phyloP scores from a whole-genome alignment of 75 land plant species.

The Pseudotsuga menziesii region DNA sequence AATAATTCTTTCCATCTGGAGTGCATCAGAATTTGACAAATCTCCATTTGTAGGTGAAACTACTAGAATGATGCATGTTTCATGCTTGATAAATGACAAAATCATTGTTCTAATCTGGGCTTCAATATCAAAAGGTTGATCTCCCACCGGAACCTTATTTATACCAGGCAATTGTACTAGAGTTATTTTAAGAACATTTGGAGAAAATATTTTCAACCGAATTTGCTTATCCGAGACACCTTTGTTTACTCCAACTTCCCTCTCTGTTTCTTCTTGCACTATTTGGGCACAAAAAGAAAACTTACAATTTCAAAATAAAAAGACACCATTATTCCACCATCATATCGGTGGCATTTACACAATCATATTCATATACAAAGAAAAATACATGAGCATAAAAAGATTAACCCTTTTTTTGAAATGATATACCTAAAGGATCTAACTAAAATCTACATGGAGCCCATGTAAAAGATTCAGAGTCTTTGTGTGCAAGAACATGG shows the following conservation, averaged over 20 bases:
- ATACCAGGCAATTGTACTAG: conserved; percentile 92
- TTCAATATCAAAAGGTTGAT: conserved; percentile 90
- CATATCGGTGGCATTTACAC: too few species aligned
- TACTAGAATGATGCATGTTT: conserved; percentile 79
- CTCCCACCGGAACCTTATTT: conserved; percentile 90
- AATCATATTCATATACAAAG: too few species aligned
- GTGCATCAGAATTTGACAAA: conserved; percentile 93
- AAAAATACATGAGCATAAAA: too few species aligned
- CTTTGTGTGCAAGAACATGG: too few species aligned
- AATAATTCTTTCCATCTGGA: conserved; percentile 89
- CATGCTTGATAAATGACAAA: conserved; percentile 76
- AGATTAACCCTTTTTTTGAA: too few species aligned
- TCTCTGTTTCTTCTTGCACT: conserved; percentile 77
- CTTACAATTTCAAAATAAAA: too few species aligned
- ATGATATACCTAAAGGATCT: too few species aligned
- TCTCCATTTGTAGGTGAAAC: conserved; percentile 95
- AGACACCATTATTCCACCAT: too few species aligned
- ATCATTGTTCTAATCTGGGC: conserved; percentile 89
- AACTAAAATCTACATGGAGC: too few species aligned
- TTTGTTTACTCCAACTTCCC: conserved; percentile 83
- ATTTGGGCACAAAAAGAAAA: too few species aligned
- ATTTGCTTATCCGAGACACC: conserved; percentile 90
- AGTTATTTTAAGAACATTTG: conserved; percentile 86
- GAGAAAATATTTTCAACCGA: conserved; percentile 74
- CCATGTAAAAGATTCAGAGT: too few species aligned